These are phyloP conservation scores for Sphaerulina vaccinii DNA, from an alignment of 2,329 filamentous ascomycete species.

Conservation along the genomic window DNA sequence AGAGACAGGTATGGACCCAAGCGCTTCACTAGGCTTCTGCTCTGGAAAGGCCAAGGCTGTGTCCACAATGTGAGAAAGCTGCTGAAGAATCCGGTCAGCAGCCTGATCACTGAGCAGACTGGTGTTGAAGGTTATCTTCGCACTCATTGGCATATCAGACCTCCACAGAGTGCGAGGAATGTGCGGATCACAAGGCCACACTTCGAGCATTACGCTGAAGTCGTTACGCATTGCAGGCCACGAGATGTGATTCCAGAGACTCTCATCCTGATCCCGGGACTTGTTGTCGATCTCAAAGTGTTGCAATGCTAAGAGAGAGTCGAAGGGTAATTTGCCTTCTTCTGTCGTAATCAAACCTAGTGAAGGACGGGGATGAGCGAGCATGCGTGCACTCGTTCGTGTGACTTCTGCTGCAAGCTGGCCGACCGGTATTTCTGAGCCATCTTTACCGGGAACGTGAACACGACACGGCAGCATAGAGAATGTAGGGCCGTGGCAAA, in stretches of 20 bases:
- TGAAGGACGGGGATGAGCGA: neutral
- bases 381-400: neutral
- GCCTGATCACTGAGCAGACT: neutral
- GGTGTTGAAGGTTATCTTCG: neutral
- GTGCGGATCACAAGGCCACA: neutral
- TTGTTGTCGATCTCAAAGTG: neutral
- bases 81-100: neutral
- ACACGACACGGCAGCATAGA: neutral
- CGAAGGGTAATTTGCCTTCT: neutral
- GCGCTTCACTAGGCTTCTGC: neutral
- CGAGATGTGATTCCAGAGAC: neutral
- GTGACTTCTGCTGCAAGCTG: neutral
- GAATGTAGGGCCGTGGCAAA: neutral
- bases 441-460: neutral
- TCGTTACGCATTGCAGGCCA: neutral
- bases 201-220: neutral
- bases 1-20: neutral
- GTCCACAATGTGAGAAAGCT: neutral
- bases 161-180: neutral
- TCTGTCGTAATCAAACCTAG: neutral
- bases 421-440: neutral
- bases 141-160: neutral
- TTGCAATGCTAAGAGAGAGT: neutral
- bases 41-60: neutral
- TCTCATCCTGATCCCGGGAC: neutral